Evolutionary conservation across 345 rosid species (phyloP), one percentile per base, ranked within the genome.

Genomic region (Pugionium cornutum): DNA sequence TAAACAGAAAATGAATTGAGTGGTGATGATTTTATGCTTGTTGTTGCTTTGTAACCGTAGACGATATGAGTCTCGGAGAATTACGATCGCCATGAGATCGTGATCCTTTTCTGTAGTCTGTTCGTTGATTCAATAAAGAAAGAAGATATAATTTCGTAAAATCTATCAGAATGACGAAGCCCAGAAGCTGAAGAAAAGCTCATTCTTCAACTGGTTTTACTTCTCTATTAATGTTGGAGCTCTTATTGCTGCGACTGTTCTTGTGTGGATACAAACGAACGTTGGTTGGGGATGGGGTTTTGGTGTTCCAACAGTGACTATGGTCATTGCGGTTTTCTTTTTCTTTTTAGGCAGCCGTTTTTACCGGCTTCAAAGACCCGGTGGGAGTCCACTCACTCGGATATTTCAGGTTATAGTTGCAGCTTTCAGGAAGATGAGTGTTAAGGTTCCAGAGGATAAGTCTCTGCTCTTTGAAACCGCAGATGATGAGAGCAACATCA

Each of bases 261-360:
- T 92, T 69, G 97, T 92, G 41, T 92, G 92, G 90, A 85, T 88
- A 62, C 97, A 92, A 74, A 92, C 85, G 96, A 88, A 92, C 52
- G 98, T 90, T 4, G 94, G 97, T 10, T 90, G 97, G 99, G 92
- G 84, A 3, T 94, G 95, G 96, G 97, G 97, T 3, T 94, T 94
- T 48, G 97, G 99, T 59, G 54, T 94, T 62, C 96, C 99, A 2
- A 82, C 97, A 0, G 97, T 72, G 9, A 89, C 92, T 0, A 94
- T 94, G 97, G 88, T 79, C 51, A 37, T 88, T 64, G 99, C 99
- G 1, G 81, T 90, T 59, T 74, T 78, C 59, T 88, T 83, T 66
- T 94, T 94, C 87, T 86, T 94, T 48, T 49, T 81, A 0, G 97
- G 97, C 7, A 90, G 91, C 68, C 78, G 72, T 36, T 61, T 77